phyloP scores from a whole-genome alignment of 2,329 filamentous ascomycete species.

The Cytospora mali region DNA sequence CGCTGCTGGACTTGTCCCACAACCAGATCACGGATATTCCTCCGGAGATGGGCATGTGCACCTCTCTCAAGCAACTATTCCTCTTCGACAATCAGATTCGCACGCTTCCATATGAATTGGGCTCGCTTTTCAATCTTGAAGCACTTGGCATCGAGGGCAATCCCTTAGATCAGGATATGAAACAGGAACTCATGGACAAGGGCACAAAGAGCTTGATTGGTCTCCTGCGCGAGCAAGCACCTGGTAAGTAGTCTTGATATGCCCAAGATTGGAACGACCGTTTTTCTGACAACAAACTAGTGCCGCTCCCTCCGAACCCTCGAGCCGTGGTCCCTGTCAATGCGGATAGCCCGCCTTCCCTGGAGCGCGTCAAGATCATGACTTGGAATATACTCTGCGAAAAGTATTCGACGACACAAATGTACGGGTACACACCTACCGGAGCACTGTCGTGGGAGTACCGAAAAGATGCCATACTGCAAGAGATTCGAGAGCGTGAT shows the following conservation, averaged over 20 bases:
- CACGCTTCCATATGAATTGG: conserved; percentile 81
- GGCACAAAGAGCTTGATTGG: conserved; percentile 85
- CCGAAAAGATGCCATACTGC: conserved; percentile 78
- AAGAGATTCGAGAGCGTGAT: conserved; percentile 76
- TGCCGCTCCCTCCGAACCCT: conserved; percentile 73
- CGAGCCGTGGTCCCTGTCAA: conserved; percentile 80
- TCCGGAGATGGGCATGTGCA: conserved; percentile 94
- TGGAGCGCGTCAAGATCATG: conserved; percentile 79
- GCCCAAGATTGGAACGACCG: background rate
- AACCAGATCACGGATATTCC: conserved; percentile 84
- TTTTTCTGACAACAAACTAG: conserved; percentile 46
- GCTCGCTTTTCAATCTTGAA: conserved; percentile 85
- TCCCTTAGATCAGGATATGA: conserved; percentile 74
- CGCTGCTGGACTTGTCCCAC: conserved; percentile 82
- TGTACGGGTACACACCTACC: conserved; percentile 89
- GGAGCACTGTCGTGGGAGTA: conserved; percentile 85
- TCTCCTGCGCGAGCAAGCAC: conserved; percentile 80
- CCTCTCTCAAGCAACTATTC: conserved; percentile 81
- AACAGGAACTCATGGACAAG: conserved; percentile 81
- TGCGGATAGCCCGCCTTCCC: conserved; percentile 59
- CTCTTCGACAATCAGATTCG: conserved; percentile 90
- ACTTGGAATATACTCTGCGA: conserved; percentile 97
- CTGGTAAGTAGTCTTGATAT: conserved; percentile 60
- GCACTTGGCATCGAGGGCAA: conserved; percentile 92
- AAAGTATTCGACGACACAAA: conserved; percentile 80